A percentile compares a stretch with the other conserved stretches of the same genome.
These are phyloP conservation scores for Curvularia sp. DNA, from an alignment of 2,329 filamentous ascomycete genomes.

Conservation along the genomic window DNA sequence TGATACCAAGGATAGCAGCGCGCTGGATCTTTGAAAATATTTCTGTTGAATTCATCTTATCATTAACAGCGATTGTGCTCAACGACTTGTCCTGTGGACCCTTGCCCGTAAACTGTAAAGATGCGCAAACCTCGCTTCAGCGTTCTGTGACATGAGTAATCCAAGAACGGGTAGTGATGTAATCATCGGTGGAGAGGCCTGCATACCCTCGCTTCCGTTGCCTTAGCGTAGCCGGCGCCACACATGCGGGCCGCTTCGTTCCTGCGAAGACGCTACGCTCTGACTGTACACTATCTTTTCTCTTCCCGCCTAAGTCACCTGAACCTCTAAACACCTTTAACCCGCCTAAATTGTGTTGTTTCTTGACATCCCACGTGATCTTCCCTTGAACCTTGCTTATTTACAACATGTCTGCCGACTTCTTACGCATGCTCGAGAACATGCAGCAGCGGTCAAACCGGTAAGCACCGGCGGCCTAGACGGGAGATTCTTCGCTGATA, in stretches of 20 bases:
- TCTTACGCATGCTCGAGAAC: conserved; percentile 25
- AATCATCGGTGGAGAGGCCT: background rate
- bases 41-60: background rate
- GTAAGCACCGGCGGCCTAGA: background rate
- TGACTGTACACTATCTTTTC: conserved; percentile 4
- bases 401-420: conserved; percentile 21
- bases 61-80: background rate
- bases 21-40: background rate
- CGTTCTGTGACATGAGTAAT: background rate
- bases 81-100: background rate
- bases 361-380: background rate
- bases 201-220: conserved; percentile 1
- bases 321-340: background rate
- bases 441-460: conserved; percentile 19
- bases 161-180: background rate
- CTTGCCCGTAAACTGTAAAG: background rate
- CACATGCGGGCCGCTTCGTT: conserved; percentile 3
- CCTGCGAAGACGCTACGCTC: conserved; percentile 1
- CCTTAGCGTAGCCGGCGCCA: background rate
- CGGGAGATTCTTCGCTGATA: background rate
- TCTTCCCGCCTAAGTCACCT: background rate
- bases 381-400: background rate
- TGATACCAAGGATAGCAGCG: conserved; percentile 5
- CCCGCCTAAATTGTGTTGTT: background rate
- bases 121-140: background rate